Evolutionary conservation across 345 rosid species (phyloP).

Genomic region (Limnanthes douglasii): DNA sequence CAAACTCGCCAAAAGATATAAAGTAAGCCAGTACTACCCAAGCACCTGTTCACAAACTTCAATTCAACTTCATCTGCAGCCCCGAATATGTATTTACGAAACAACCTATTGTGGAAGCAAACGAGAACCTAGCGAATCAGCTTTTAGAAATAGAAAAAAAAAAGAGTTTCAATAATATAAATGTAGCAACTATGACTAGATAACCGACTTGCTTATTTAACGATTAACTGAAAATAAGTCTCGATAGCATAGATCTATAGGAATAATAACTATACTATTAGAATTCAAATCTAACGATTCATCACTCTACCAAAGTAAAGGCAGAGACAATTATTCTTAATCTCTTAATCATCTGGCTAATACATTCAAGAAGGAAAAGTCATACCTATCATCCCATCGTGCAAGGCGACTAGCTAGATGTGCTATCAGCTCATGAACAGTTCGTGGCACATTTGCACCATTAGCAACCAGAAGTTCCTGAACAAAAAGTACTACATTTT

Average conservation of each 20-base stretch:
- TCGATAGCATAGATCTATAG: no score
- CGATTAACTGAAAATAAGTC: no score
- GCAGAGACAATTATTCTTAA: no score
- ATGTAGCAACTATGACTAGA: no score
- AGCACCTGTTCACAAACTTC: constrained; percentile 60
- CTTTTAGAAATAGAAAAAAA: not conserved
- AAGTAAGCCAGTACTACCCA: constrained; percentile 2
- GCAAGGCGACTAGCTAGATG: constrained; percentile 49
- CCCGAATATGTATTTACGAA: constrained; percentile 39
- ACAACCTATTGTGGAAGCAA: constrained; percentile 21
- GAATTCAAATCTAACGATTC: no score
- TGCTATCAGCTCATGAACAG: constrained; percentile 39
- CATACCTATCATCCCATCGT: constrained; percentile 61
- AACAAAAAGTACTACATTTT: not conserved
- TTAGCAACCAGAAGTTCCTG: constrained; percentile 53
- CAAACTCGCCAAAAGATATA: no score
- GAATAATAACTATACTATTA: no score
- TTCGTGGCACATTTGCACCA: constrained; percentile 23
- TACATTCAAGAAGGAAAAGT: not conserved
- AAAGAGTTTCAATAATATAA: no score
- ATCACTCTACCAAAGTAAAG: no score
- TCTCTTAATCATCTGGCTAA: no score
- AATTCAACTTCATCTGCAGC: constrained; percentile 57
- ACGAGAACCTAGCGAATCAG: not conserved
- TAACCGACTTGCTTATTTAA: no score